Evolutionary conservation across 768 basidiomycete genomes (phyloP).

Genomic region (Lyophyllum decastes): DNA sequence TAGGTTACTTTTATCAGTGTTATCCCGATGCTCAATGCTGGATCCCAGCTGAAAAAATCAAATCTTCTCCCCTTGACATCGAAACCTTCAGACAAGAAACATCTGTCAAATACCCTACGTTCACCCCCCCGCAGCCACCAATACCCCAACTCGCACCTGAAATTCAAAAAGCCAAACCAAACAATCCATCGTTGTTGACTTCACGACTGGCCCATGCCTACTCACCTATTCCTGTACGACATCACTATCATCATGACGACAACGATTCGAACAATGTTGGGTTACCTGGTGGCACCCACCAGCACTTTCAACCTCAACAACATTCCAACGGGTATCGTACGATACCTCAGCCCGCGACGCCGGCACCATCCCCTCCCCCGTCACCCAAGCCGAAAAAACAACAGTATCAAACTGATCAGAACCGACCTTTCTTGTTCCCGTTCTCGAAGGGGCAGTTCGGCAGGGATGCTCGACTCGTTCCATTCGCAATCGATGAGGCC

Average conservation of each 20-base stretch:
- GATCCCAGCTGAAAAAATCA: conserved; percentile 63
- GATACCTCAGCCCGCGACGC: conserved; percentile 76
- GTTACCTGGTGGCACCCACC: conserved; percentile 34
- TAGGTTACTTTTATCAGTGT: conserved; percentile 14
- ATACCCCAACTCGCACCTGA: conserved; percentile 33
- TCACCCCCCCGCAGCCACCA: conserved; percentile 59
- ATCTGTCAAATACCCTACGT: conserved; percentile 94
- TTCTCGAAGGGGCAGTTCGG: conserved; percentile 72
- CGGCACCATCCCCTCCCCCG: conserved; percentile 86
- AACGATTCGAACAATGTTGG: conserved; percentile 48
- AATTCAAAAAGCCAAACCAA: conserved; percentile 32
- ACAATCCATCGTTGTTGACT: conserved; percentile 41
- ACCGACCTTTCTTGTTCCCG: conserved; percentile 91
- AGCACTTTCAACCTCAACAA: conserved; percentile 37
- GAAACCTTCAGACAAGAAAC: conserved; percentile 89
- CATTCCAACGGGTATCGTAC: conserved; percentile 35
- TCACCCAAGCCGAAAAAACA: conserved; percentile 94
- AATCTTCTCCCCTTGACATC: conserved; percentile 90
- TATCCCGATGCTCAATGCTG: not conserved
- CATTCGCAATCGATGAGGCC: conserved; percentile 95
- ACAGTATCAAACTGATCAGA: conserved; percentile 97
- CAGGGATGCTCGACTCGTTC: conserved; percentile 72
- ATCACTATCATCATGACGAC: conserved; percentile 91
- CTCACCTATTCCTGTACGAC: conserved; percentile 89
- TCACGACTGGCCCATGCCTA: conserved; percentile 87